Percentiles rank a stretch among this genome's conserved stretches.
phyloP scores from a whole-genome alignment of 208 protist species.

The Trypanosoma caninum region DNA sequence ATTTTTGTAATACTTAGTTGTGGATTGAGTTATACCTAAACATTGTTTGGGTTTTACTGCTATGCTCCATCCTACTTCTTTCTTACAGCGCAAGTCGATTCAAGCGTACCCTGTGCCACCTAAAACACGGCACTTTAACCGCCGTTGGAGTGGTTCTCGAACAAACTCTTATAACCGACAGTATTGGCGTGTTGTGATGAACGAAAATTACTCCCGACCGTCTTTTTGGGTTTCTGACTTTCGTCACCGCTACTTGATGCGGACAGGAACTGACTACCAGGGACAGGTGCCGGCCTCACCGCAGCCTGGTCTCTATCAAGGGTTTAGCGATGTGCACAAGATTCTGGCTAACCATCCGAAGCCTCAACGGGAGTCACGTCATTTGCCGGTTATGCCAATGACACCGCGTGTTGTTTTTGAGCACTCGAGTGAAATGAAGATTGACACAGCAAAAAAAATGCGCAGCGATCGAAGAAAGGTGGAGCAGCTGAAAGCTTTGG shows the following conservation, averaged over 20 bases:
- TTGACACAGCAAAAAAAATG: slow-evolving; percentile 80
- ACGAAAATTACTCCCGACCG: slow-evolving; percentile 74
- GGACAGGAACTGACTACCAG: slow-evolving; percentile 83
- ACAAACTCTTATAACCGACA: slow-evolving; percentile 81
- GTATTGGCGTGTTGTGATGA: slow-evolving; percentile 82
- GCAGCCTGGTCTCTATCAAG: slow-evolving; percentile 85
- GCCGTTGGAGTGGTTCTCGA: slow-evolving; percentile 75
- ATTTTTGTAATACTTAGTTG: not conserved
- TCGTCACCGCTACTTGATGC: slow-evolving; percentile 78
- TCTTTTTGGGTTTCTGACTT: slow-evolving; percentile 93
- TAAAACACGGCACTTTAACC: slow-evolving; percentile 54
- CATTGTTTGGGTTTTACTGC: not conserved
- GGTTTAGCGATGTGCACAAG: slow-evolving; percentile 84
- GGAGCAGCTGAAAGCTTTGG: slow-evolving; percentile 65
- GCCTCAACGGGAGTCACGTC: slow-evolving; percentile 85
- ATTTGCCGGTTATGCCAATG: slow-evolving; percentile 89
- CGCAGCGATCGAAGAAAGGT: slow-evolving; percentile 65
- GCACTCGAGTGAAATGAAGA: slow-evolving; percentile 79
- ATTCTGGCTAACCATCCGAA: slow-evolving; percentile 85
- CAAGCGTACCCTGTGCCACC: slow-evolving; percentile 82
- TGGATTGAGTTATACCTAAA: not conserved
- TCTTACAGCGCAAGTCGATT: slow-evolving; percentile 56
- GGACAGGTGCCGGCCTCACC: slow-evolving; percentile 81
- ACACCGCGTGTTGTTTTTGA: slow-evolving; percentile 89
- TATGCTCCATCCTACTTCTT: slow-evolving; percentile 49